Percentiles rank a stretch among this genome's conserved stretches.
Evolutionary conservation across 1,284 basidiomycete genomes (phyloP).

Genomic region (Limonomyces culmigenus): DNA sequence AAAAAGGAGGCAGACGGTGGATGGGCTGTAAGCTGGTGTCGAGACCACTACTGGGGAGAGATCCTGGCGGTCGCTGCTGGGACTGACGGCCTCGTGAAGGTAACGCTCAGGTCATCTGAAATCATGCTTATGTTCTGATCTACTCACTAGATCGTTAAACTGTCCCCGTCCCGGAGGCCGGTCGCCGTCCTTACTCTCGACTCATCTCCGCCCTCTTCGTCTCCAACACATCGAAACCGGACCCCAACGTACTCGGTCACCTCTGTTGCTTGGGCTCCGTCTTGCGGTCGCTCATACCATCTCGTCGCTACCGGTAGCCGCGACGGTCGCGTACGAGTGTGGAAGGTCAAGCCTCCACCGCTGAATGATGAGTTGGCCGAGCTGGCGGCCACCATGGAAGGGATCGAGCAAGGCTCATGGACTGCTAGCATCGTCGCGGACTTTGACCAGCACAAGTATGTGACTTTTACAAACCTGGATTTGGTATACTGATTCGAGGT

Average conservation of each 20-base stretch:
- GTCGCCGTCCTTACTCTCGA: slow-evolving; percentile 16
- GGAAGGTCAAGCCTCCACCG: slow-evolving; percentile 51
- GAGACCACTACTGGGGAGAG: slow-evolving; percentile 87
- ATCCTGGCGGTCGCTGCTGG: slow-evolving; percentile 66
- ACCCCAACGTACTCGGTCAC: slow-evolving; percentile 46
- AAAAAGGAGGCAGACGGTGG: slow-evolving; percentile 74
- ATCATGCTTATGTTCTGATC: neutral
- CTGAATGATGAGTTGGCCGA: slow-evolving; percentile 12
- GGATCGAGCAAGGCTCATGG: slow-evolving; percentile 46
- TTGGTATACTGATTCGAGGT: no score
- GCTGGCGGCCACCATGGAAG: slow-evolving; percentile 17
- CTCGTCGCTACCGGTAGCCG: slow-evolving; percentile 77
- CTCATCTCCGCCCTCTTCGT: slow-evolving; percentile 11
- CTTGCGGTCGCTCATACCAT: slow-evolving; percentile 82
- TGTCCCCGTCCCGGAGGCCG: slow-evolving; percentile 32
- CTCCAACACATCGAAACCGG: slow-evolving; percentile 13
- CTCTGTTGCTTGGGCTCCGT: slow-evolving; percentile 79
- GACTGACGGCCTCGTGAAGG: slow-evolving; percentile 57
- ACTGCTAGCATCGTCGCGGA: slow-evolving; percentile 61
- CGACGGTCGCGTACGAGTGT: slow-evolving; percentile 78
- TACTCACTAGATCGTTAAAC: slow-evolving; percentile 32
- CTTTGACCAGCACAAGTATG: slow-evolving; percentile 69
- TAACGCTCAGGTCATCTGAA: slow-evolving; percentile 16
- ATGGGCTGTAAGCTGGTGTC: slow-evolving; percentile 89
- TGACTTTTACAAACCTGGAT: slow-evolving; percentile 6